Evolutionary conservation across 2,329 filamentous ascomycete genomes (phyloP), one percentile per base, ranked within the genome.

Genomic region (Neofusicoccum umdonicola): DNA sequence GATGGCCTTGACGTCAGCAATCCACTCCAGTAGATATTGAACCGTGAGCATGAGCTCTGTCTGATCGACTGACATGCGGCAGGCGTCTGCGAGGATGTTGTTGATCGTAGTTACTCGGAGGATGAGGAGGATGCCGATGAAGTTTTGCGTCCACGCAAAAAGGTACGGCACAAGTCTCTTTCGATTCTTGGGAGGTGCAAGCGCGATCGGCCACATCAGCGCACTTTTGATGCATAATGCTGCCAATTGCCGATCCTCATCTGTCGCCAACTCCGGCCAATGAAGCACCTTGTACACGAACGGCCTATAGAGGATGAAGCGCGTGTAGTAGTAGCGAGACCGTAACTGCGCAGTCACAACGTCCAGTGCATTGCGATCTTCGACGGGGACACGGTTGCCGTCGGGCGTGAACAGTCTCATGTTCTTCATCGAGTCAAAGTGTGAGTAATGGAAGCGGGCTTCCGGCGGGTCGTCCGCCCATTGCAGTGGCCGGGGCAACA

Each of bases 61-160:
- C 13, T 66, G 67, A 48, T 76, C 71, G 66, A 87, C 85, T 42
- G 84, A 71, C 13, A 81, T 79, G 13, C 78, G 75, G 45, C 83
- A 79, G 64, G 88, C 84, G 22, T 79, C 75, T 27, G 74, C 69
- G 44, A 89, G 70, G 64, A 84, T 81, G 1, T 80, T 79, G 50
- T 85, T 82, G 64, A 84, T 82, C 17, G 77, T 78, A 12, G 83
- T 83, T 67, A 88, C 77, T 48, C 85, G 82, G 41, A 88, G 70
- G 17, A 88, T 77, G 51, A 88, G 69, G 27, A 89, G 75, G 27
- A 87, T 83, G 3, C 83, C 83, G 50, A 88, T 78, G 47, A 88
- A 79, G 66, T 87, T 87, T 68, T 88, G 85, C 8, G 85, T 85
- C 83, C 86, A 88, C 62, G 86, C 85, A 70, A 87, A 88, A 1